Evolutionary conservation across 169 alveolate species (phyloP), one percentile per base, ranked within the genome.

Genomic region (Cryptosporidium bovis): DNA sequence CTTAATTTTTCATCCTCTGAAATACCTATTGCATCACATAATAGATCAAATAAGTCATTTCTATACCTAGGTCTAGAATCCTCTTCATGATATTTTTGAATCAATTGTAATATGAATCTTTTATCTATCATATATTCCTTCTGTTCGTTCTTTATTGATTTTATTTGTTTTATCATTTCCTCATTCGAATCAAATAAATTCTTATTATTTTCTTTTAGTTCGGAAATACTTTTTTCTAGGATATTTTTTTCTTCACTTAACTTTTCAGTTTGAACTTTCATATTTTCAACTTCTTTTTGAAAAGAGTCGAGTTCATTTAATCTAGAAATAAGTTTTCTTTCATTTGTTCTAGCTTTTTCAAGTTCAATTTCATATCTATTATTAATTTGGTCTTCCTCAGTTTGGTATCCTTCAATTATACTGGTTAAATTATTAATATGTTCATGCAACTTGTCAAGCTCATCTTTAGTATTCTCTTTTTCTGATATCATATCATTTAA

Each of bases 311-410:
- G 44, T 40, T 27, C 31, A 29, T 44, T 56, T 60, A 77, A 46
- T 29, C 24, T 56, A 2, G 69, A 36, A 3, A 29, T 48, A 5
- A 77, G 55, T 13, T 44, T 56, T 40, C 64, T 56, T 60, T 56
- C 87, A 40, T 77, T 46, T 44, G 62, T 34, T 44, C 87, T 53
- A 27, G 64, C 87, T 44, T 66, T 77, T 24, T 77, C 87, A 2
- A 77, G 71, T 60, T 77, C 87, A n/a, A 77, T 60, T 77, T 77
- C 77, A 44, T 77, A 62, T 60, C 87, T 77, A 15, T 58, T 36
- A 46, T 60, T 77, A 60, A 62, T 77, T 46, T 77, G 77, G 8
- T 77, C 87, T 24, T 77, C 87, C 64, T 77, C 87, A 60, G 87
- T 48, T 60, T 77, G 87, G 34, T 60, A 77, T 27, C 87, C 69